Evolutionary conservation across 495 filamentous ascomycete species (phyloP).

Genomic region (Aspergillus panamensis): DNA sequence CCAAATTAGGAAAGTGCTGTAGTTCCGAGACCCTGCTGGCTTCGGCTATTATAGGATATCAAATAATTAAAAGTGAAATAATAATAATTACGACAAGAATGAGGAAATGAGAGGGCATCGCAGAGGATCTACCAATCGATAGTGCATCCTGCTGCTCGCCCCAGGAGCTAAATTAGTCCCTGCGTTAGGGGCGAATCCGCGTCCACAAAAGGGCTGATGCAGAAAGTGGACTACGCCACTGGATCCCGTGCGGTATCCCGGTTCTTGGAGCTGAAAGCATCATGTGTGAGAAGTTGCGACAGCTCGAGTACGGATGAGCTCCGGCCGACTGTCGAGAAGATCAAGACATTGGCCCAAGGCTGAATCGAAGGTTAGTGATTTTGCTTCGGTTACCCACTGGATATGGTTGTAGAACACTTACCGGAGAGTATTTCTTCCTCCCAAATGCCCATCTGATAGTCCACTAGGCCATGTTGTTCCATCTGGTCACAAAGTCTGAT

Average conservation of each 20-base stretch:
- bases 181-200: constrained; percentile 17
- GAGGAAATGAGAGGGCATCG: constrained; percentile 12
- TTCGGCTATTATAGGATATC: constrained; percentile 7
- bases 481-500: constrained; percentile 79
- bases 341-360: constrained; percentile 67
- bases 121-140: constrained; percentile 21
- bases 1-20: constrained; percentile 1
- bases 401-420: constrained; percentile 38
- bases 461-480: constrained; percentile 85
- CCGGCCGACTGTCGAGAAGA: constrained; percentile 43
- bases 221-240: constrained; percentile 6
- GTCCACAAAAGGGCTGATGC: constrained; percentile 16
- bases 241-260: not conserved
- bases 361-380: constrained; percentile 23
- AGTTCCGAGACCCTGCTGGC: not conserved
- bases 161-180: constrained; percentile 24
- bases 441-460: constrained; percentile 96
- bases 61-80: constrained; percentile 12
- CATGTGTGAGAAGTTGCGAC: constrained; percentile 23
- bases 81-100: constrained; percentile 4
- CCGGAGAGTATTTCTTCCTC: constrained; percentile 87
- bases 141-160: constrained; percentile 6
- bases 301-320: constrained; percentile 27
- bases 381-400: not conserved
- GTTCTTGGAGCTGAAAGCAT: constrained; percentile 7